Evolutionary conservation across 352 stramenopile species (phyloP), one percentile per base, ranked within the genome.

Genomic region (Globisporangium carolinianum): DNA sequence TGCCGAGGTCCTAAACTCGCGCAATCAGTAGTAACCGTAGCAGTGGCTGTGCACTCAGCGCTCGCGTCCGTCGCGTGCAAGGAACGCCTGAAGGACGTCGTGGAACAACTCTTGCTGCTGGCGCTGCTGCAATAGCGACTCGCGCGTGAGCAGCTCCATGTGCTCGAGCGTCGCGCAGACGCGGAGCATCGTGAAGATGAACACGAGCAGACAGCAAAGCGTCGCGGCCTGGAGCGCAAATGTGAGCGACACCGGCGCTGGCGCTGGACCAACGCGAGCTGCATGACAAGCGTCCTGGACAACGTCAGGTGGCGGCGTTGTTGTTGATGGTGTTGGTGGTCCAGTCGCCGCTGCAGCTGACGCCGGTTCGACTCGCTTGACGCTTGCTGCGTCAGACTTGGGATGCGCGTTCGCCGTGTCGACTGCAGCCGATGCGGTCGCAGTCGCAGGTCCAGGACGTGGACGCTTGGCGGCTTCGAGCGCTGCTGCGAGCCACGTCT

Each of bases 181-280:
- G 3, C 73, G 77, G 51, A 82, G 75, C 63, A 91, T 84, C 7
- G 71, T 86, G 64, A 80, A 90, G 56, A 91, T 60, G 60, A 91
- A 86, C 48, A 94, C 47, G 24, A 91, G 43, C 41, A 78, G 56
- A 56, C 82, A 89, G 17, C 85, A 10, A 7, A 87, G 50, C 18
- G 71, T 70, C 9, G 72, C 67, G 11, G 73, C 43, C 54, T 84
- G 76, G 39, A 91, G 61, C 10, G 55, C 55, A 36, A 62, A 58
- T n/a, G 57, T 62, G 46, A 51, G 46, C 10, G 51, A n/a, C 15
- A 50, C 54, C 2, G 41, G 11, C 14, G 56, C 53, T 8, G 35
- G n/a, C 32, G n/a, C 17, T 2, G 6, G 12, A 35, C 15, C 5
- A 6, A 47, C 15, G n/a, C 15, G 45, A 15, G 4, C 15, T 35